Percentiles rank a stretch among this genome's conserved stretches.
Conservation (phyloP, 371 early-diverging fungal species). For the Apophysomyces sp. region DNA sequence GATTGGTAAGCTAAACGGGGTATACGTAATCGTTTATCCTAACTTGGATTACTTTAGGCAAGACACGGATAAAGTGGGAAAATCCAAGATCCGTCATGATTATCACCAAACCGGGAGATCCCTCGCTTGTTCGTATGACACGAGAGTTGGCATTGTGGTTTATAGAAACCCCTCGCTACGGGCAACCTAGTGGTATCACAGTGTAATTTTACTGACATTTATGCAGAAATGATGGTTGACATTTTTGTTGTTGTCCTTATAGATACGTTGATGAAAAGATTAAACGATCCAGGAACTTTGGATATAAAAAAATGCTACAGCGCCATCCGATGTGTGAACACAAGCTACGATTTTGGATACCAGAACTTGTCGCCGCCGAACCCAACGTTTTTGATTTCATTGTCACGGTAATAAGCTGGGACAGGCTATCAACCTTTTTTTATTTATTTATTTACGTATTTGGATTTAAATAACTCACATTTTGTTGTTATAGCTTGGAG, state of each 20-base stretch:
- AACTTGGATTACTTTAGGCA: slow-evolving; percentile 22
- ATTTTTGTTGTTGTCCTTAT: slow-evolving; percentile 4
- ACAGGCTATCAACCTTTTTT: background rate
- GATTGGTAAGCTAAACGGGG: slow-evolving; percentile 23
- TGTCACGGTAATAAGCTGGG: slow-evolving; percentile 58
- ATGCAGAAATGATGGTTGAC: too few relatives aligned
- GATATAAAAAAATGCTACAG: slow-evolving; percentile 39
- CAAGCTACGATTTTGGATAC: slow-evolving; percentile 76
- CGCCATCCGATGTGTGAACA: slow-evolving; percentile 22
- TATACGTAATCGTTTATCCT: background rate
- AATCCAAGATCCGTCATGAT: slow-evolving; percentile 76
- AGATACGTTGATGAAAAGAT: slow-evolving; percentile 70
- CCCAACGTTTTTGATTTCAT: slow-evolving; percentile 80
- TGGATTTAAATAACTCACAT: background rate
- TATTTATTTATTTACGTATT: background rate
- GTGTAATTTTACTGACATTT: slow-evolving; percentile 44
- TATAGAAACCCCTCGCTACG: slow-evolving; percentile 51
- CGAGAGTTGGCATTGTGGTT: slow-evolving; percentile 83
- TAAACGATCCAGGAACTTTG: slow-evolving; percentile 57
- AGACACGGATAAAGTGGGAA: slow-evolving; percentile 62
- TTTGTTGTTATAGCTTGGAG: slow-evolving; percentile 86
- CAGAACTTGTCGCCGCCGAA: slow-evolving; percentile 65
- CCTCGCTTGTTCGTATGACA: slow-evolving; percentile 71
- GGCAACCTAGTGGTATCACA: slow-evolving; percentile 55
- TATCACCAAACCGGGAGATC: slow-evolving; percentile 89